phyloP scores from a whole-genome alignment of 768 basidiomycete genomes.

The Suillus cothurnatus region DNA sequence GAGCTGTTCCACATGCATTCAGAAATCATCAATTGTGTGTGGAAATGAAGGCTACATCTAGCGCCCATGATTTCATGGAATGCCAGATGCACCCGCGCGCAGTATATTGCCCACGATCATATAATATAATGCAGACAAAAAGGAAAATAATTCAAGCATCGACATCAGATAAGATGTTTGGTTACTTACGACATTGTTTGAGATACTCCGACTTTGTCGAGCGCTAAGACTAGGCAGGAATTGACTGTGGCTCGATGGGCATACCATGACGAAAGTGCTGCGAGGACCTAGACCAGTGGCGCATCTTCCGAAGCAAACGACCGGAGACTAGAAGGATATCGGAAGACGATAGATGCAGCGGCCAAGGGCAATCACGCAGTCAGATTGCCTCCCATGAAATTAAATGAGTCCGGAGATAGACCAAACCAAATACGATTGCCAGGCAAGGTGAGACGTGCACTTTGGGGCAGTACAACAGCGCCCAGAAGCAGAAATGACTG shows the following conservation, averaged over 20 bases:
- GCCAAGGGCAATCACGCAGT: slow-evolving; percentile 19
- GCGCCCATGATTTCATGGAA: not conserved
- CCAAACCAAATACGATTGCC: slow-evolving; percentile 15
- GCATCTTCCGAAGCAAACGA: not conserved
- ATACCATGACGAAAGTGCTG: not conserved
- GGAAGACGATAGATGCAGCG: not conserved
- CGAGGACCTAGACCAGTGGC: not conserved
- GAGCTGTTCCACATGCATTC: slow-evolving; percentile 1
- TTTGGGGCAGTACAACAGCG: not conserved
- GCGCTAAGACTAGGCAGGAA: not conserved
- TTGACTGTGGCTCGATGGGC: not conserved
- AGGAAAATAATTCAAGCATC: not conserved
- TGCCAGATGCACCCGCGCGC: not conserved
- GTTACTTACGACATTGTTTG: slow-evolving; percentile 1
- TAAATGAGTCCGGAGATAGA: slow-evolving; percentile 24
- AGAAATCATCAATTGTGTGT: not conserved
- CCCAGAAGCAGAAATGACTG: not conserved
- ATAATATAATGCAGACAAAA: not conserved
- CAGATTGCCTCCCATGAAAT: slow-evolving; percentile 25
- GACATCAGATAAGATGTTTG: not conserved
- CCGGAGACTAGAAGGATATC: not conserved
- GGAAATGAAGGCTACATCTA: not conserved
- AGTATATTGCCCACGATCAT: not conserved
- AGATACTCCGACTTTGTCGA: too few species aligned
- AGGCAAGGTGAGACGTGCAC: not conserved